Base-by-base conservation (phyloP, 2,329 filamentous ascomycete genomes). In the Stachybotrys elegans region DNA sequence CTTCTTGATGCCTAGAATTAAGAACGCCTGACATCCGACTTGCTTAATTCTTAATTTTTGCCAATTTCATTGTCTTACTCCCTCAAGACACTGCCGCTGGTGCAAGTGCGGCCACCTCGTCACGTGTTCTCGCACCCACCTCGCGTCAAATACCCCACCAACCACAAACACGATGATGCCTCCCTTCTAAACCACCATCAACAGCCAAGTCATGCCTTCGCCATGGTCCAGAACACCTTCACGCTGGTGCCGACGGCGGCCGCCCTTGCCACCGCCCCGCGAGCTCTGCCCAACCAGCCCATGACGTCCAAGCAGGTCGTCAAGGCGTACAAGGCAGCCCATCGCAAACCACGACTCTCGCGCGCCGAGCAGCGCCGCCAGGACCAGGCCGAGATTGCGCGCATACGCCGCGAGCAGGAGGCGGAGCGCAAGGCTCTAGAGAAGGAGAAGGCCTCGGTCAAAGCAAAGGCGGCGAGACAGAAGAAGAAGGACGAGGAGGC, bases 401-500 rank as follows among this genome's bases (percentile, higher is more conserved):
- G 72, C n/a, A 77, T 78, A 27, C 63, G 70, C 5, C 71, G 70
- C 55, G 75, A 75, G 53, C 66, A 72, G 20, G 75, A 75, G 53
- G 72, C 68, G 56, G 75, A 72, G 52, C 63, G 70, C 6, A 71
- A 70, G 55, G 75, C 75, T 53, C 66, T 72, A 19, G 75, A 75
- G 53, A 72, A 68, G 57, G 75, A 72, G 52, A 70, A 67, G 51
- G 65, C 68, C 2, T 65, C 70, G 16, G 63, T 66, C 4, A 72
- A 72, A 46, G 78, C 78, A 2, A 69, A 67, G 43, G 57, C 67
- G 8, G 68, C 69, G 3, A 61, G 78, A 20, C 78, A 82, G 31
- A 76, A 71, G 60, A 81, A 78, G 58, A 74, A 70, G 47, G 73
- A 70, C 14, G 79, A 74, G 53, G 76, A 78, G 40, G 57, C 67